Evolutionary conservation across 75 land plant species (phyloP), one percentile per base, ranked within the genome.

Genomic region (Pinus tabuliformis): DNA sequence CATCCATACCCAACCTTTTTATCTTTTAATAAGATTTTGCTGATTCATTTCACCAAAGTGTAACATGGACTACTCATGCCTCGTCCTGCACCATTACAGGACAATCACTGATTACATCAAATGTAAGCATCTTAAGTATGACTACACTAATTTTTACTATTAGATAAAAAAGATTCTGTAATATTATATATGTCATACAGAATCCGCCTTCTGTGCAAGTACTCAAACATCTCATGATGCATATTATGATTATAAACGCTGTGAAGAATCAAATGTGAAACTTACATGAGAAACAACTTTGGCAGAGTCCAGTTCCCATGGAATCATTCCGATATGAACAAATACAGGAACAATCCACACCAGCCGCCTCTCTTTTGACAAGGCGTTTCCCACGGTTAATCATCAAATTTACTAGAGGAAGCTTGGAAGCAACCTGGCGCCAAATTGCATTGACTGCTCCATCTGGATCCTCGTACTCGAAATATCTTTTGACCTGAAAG

Each of bases 361-460:
- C 76, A 8, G 70, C 65, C 21, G 63, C 54, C 4, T 79, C 84
- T 42, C 78, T 79, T 58, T 49, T 73, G 33, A 91, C 89, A 73
- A 89, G 81, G 21, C 95, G 87, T 76, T 81, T 90, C 58, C 90
- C 91, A 16, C 89, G 87, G 75, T 93, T 88, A 28, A 86, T 91
- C 93, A 93, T 89, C 28, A 92, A 70, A 30, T 87, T 89, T 6
- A 93, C 84, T 2, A 83, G 80, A 1, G 91, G 91, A 12, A 93
- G 77, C 83, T 93, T 93, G 36, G 39, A 63, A 18, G 88, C 79
- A 12, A 93, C 89, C 80, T 92, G 90, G 12, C 88, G 89, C 96
- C 93, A 93, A 16, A 93, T 85, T 73, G 86, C 85, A 70, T 84
- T 82, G 56, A 93, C 91, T 59, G 96, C 81, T 80, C 90, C 96